Evolutionary conservation across 139 green algal genomes (phyloP), one percentile per base, ranked within the genome.

Genomic region (Coelastrella sp.): DNA sequence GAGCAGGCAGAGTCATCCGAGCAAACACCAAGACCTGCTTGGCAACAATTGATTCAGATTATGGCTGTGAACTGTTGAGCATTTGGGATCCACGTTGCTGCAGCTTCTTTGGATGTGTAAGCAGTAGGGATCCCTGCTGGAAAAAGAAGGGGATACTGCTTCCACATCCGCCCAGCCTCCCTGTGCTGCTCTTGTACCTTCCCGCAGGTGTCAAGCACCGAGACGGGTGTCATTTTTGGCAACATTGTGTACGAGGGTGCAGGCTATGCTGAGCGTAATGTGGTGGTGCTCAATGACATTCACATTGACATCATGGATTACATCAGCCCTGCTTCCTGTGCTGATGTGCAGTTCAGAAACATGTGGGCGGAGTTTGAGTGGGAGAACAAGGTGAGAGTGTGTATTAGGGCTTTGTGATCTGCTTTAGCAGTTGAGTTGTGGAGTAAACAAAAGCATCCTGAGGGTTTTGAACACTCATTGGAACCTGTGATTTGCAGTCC

Each of bases 251-350:
- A 99, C 78, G 98, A 99, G 92, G 94, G 92, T 78, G 98, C 94
- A 5, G 97, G 96, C 66, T 89, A 84, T 56, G 65, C 80, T n/a
- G 94, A 97, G 61, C 93, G 95, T 82, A 96, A 92, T 59, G 97
- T 99, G 82, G 97, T 99, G 27, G 98, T 99, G 83, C 95, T 99
- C 9, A 98, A 97, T 84, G 98, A 99, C 95, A 98, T 99, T 90
- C 98, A 99, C 96, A 99, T 99, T 88, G 98, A 99, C 94, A 99
- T 99, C 94, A 99, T 99, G 97, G 98, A 99, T 95, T 99, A 99
- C 96, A 99, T 99, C 94, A 93, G 87, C 27, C 98, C 98, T 4
- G 98, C 98, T 4, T 90, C 83, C 61, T 99, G 96, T 92, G 91
- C 95, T 6, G 98, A 99, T 90, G 95, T 98, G 14, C 59, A 80